These are phyloP conservation scores for Lagenidium giganteum DNA, from an alignment of 352 stramenopile species.

Conservation along the genomic window DNA sequence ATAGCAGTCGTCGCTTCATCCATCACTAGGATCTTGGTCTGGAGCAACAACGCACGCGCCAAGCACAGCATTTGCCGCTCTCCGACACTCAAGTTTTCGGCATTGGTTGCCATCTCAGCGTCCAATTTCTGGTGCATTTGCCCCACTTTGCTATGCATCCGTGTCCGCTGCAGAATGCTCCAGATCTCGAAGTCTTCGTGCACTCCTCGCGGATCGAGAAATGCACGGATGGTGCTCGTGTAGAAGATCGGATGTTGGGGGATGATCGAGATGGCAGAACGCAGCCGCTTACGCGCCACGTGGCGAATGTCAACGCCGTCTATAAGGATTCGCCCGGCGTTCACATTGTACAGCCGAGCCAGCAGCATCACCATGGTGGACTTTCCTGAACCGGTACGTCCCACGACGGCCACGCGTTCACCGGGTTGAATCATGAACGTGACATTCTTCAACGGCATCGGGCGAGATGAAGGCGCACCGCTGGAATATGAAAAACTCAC, in stretches of 20 bases:
- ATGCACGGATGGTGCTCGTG: conserved; percentile 85
- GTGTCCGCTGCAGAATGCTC: conserved; percentile 24
- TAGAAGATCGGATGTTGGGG: conserved; percentile 90
- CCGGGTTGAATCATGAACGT: conserved; percentile 71
- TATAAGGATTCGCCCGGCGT: conserved; percentile 83
- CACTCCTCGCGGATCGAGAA: conserved; percentile 87
- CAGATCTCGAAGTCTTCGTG: conserved; percentile 58
- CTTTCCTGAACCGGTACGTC: conserved; percentile 79
- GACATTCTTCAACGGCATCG: conserved; percentile 33
- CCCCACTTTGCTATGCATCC: conserved; percentile 22
- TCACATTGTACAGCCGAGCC: conserved; percentile 89
- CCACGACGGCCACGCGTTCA: conserved; percentile 88
- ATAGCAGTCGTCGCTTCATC: conserved; percentile 87
- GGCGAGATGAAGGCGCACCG: no score
- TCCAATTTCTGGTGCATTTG: conserved; percentile 86
- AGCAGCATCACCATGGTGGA: conserved; percentile 81
- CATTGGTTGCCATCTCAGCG: no score
- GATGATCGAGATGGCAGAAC: no score
- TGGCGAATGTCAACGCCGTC: conserved; percentile 91
- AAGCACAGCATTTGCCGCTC: conserved; percentile 72
- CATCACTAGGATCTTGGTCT: conserved; percentile 45
- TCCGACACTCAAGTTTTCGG: conserved; percentile 89
- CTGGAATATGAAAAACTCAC: no score
- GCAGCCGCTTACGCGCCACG: no score
- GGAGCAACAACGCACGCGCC: conserved; percentile 25